Evolutionary conservation across 345 rosid genomes (phyloP).

Genomic region (Arabidopsis suecica): DNA sequence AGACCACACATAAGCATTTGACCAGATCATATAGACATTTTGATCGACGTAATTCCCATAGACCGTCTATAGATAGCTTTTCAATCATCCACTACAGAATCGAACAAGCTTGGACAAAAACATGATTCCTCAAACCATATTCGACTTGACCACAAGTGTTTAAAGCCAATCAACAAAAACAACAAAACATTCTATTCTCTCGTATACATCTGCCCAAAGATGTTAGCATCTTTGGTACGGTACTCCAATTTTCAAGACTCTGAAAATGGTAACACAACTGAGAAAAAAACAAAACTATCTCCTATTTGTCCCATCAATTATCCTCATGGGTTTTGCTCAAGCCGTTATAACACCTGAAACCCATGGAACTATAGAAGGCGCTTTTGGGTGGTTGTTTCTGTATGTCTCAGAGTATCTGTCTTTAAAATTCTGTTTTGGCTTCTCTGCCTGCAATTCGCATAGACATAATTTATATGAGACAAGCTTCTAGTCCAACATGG

Average conservation of each 20-base stretch:
- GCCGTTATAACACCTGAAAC: slow-evolving; percentile 72
- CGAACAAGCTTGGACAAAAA: slow-evolving; percentile 23
- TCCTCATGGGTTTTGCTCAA: slow-evolving; percentile 45
- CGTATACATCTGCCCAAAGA: slow-evolving; percentile 44
- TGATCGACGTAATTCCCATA: not conserved
- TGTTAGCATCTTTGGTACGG: slow-evolving; percentile 35
- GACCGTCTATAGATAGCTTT: not conserved
- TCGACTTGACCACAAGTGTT: slow-evolving; percentile 30
- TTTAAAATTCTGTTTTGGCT: slow-evolving; percentile 76
- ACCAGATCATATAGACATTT: too few relatives aligned
- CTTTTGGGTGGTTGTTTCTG: slow-evolving; percentile 78
- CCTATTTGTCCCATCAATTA: slow-evolving; percentile 32
- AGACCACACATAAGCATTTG: not conserved
- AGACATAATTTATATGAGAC: slow-evolving; percentile 4
- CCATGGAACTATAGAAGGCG: slow-evolving; percentile 92
- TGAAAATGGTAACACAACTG: slow-evolving; percentile 21
- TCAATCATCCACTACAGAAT: not conserved
- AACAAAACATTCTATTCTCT: slow-evolving; percentile 25
- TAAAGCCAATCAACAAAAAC: not conserved
- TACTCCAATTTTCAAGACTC: slow-evolving; percentile 22
- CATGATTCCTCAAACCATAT: slow-evolving; percentile 17
- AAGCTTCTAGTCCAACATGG: not conserved
- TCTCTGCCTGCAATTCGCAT: slow-evolving; percentile 71
- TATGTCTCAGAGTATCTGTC: slow-evolving; percentile 76
- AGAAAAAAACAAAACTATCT: slow-evolving; percentile 9